Evolutionary conservation across 768 basidiomycete genomes (phyloP).

Genomic region (Lactarius pseudohatsudake): DNA sequence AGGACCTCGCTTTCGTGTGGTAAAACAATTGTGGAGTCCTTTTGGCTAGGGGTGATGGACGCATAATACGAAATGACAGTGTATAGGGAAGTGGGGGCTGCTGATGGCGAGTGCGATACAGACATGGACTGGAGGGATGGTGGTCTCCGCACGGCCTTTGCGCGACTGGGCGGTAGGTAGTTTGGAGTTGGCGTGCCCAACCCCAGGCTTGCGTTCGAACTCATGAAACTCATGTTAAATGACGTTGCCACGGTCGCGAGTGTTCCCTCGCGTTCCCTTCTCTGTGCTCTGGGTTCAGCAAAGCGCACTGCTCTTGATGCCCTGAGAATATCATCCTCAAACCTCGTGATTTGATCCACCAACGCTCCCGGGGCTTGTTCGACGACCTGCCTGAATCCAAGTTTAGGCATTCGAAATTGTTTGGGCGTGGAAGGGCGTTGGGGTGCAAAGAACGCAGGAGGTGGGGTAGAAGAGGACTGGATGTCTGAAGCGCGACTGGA

Average conservation of each 20-base stretch:
- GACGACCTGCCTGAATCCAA: conserved; percentile 64
- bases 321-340: conserved; percentile 55
- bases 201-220: conserved; percentile 37
- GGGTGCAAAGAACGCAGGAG: conserved; percentile 6
- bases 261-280: conserved; percentile 35
- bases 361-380: conserved; percentile 57
- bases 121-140: conserved; percentile 43
- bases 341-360: conserved; percentile 48
- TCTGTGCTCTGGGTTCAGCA: conserved; percentile 40
- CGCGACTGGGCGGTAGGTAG: conserved; percentile 9
- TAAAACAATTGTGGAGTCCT: conserved; percentile 37
- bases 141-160: conserved; percentile 42
- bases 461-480: conserved; percentile 29
- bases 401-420: conserved; percentile 46
- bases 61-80: conserved; percentile 46
- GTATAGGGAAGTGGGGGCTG: conserved; percentile 39
- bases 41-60: conserved; percentile 32
- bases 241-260: conserved; percentile 13
- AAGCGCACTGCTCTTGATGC: conserved; percentile 56
- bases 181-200: conserved; percentile 30
- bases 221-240: conserved; percentile 39
- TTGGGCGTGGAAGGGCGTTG: conserved; percentile 28
- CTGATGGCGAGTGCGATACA: conserved; percentile 36
- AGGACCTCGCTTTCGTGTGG: conserved; percentile 62
- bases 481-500: conserved; percentile 25